Evolutionary conservation across 768 basidiomycete genomes (phyloP).

Genomic region (Baorangia bicolor): DNA sequence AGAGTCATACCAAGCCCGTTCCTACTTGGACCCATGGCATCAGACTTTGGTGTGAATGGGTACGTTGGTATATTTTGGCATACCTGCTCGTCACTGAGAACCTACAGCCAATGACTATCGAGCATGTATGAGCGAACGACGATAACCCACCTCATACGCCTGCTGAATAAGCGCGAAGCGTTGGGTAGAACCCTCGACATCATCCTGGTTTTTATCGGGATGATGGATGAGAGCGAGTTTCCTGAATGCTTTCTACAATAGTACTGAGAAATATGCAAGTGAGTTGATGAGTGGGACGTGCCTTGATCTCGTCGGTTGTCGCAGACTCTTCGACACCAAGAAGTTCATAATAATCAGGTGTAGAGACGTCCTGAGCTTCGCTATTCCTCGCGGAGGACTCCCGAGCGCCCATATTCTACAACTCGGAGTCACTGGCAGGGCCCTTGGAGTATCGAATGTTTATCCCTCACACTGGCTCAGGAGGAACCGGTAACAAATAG

Average conservation of each 20-base stretch:
- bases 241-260: conserved; percentile 71
- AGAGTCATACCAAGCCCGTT: conserved; percentile 98
- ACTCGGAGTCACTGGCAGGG: background rate
- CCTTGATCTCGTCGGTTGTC: conserved; percentile 88
- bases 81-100: conserved; percentile 94
- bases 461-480: background rate
- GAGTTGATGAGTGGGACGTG: conserved; percentile 21
- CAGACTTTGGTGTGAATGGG: conserved; percentile 5
- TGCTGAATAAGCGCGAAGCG: conserved; percentile 88
- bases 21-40: conserved; percentile 54
- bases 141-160: conserved; percentile 80
- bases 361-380: conserved; percentile 23
- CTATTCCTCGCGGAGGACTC: conserved; percentile 53
- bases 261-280: conserved; percentile 2
- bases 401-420: conserved; percentile 58
- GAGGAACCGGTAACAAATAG: too few species aligned
- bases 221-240: conserved; percentile 82
- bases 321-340: conserved; percentile 81
- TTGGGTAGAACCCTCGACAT: conserved; percentile 82
- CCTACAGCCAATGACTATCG: conserved; percentile 57
- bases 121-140: background rate
- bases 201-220: conserved; percentile 84
- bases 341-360: conserved; percentile 77
- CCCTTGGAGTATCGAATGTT: background rate
- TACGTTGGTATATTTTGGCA: conserved; percentile 23